Base-by-base conservation (phyloP, 371 early-diverging fungal genomes). In the Mucor piriformis region DNA sequence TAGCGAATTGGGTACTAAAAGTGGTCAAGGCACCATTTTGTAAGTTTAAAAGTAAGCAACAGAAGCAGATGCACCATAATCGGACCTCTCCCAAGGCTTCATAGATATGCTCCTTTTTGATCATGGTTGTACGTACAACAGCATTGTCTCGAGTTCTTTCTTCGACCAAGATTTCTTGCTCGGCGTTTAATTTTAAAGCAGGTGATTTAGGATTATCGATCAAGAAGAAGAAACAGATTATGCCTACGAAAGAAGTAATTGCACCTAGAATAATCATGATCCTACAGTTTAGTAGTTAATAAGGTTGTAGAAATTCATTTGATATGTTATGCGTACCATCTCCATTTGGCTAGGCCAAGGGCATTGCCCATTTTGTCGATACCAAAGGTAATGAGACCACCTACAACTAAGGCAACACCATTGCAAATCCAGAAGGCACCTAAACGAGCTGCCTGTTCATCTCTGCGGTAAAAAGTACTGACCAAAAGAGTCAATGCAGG, bases 301-400 rank as follows among this genome's bases (percentile, higher is more conserved):
- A 16, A 48, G 15, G 3, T 20, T 38, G 6, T 21, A 40, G 15
- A 15, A 33, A 38, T 46, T 49, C 35, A 32, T 46, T 21, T 34
- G 20, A 5, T 21, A 16, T 18, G 18, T 3, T 11, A 7, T 27
- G 20, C 15, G 53, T 67, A 77, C 83, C 88, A 88, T 67, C 76
- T 72, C 88, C 90, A 88, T 8, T 66, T 54, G n/a, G 51, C 24
- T 15, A 87, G 55, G 13, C 70, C 72, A 7, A 57, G 64, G 27
- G 64, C 62, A 13, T 70, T 54, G 13, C 73, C 64, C 56, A 89
- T 83, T 29, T 72, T 57, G 16, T 58, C 69, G 35, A 90, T 73
- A 6, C 83, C 88, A 46, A 85, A 82, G 4, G 86, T 78, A 4
- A 86, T 72, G 3, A 86, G 74, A 0, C 87, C 90, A 55, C 86